Evolutionary conservation across 352 stramenopile species (phyloP).

Genomic region (Phytophthora vignae): DNA sequence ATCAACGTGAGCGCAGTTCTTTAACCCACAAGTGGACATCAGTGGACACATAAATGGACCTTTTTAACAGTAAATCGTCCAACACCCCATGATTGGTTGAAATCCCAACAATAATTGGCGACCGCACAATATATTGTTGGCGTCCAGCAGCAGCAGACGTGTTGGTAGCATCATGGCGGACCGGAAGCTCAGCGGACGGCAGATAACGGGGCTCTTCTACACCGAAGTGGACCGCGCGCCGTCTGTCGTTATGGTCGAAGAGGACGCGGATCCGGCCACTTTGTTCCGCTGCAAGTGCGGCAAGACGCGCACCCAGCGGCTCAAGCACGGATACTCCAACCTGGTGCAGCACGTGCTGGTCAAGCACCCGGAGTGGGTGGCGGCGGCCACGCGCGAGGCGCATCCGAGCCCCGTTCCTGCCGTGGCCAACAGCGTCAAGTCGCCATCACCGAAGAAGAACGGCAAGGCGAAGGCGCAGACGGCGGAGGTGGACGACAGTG

Average conservation of each 20-base stretch:
- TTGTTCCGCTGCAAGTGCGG: conserved; percentile 72
- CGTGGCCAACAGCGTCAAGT: conserved; percentile 26
- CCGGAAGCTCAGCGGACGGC: conserved; percentile 45
- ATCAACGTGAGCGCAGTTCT: conserved; percentile 33
- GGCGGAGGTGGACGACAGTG: neutral
- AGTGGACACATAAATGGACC: conserved; percentile 6
- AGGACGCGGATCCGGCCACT: conserved; percentile 18
- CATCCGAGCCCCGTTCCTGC: conserved; percentile 31
- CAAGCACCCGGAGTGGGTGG: conserved; percentile 72
- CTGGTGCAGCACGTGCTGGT: conserved; percentile 71
- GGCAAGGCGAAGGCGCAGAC: conserved; percentile 10
- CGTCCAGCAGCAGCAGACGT: neutral
- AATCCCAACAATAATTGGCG: conserved; percentile 14
- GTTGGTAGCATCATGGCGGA: conserved; percentile 23
- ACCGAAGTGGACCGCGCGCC: conserved; percentile 29
- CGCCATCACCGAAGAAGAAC: conserved; percentile 15
- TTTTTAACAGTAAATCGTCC: neutral
- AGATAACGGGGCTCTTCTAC: conserved; percentile 65
- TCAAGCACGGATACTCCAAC: conserved; percentile 68
- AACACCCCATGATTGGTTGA: conserved; percentile 14
- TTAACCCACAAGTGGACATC: neutral
- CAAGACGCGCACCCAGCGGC: conserved; percentile 59
- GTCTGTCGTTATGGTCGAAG: neutral
- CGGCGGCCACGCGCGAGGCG: conserved; percentile 29
- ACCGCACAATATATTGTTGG: conserved; percentile 7